Base-by-base conservation (phyloP, 306 rosid species). In the Amphicarpaea edgeworthii region DNA sequence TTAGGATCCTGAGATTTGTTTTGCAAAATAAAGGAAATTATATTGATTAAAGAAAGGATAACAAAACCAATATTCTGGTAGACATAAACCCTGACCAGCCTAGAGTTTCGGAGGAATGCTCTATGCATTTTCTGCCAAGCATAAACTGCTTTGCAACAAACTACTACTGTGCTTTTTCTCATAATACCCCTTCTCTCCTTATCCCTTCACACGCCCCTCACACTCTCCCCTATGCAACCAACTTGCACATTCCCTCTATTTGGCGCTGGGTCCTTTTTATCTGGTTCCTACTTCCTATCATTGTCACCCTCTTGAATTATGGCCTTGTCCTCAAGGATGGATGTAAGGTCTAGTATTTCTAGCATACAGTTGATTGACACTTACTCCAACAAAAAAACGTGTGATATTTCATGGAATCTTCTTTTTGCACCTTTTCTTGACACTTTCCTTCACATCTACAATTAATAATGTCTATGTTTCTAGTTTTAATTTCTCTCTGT, bases 391-490 rank as follows among this genome's bases (percentile, higher is more conserved):
- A 47, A 59, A 70, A 70, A 69, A 20, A 17, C 17, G 0, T 3
- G 60, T 43, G 8, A 20, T 66, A 42, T 64, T 55, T 21, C 4
- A 20, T 30, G 8, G 54, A 14, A 55, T 21, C n/a, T 58, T 59
- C 41, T 12, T 10, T 17, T 55, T 19, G 21, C 17, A 7, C 19
- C 8, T 38, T 51, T 57, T 51, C 30, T 50, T 28, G 16, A 60
- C 38, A 47, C 60, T 34, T 82, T 55, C 60, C 71, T 82, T 43
- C 51, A 8, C 70, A 8, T 70, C 7, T 21, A 63, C 47, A 54
- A 46, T 64, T 17, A 50, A 42, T 23, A 16, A 43, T 69, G 38
- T 45, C 51, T 34, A 12, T 23, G 46, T 10, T 74, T 68, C 17
- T 9, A 30, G 23, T 5, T 26, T 58, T 26, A 58, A 19, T 32